Conservation (phyloP, 192 early-diverging fungal species). For the Rhizoclosmatium globosum region DNA sequence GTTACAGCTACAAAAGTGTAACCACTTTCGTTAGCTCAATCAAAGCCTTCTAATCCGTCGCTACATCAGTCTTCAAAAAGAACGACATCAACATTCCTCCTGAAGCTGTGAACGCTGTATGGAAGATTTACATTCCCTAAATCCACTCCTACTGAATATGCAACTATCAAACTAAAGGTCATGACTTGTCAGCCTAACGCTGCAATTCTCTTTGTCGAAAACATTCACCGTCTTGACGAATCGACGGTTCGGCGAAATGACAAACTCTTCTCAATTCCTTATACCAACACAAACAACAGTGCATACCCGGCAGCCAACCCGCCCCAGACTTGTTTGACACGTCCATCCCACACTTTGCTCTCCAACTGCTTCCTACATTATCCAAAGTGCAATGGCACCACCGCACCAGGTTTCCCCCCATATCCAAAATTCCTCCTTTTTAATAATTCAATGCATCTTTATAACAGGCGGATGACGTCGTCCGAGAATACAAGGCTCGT, state of each 20-base stretch:
- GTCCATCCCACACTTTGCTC: constrained; percentile 53
- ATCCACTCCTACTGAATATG: not conserved
- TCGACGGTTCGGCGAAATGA: constrained; percentile 24
- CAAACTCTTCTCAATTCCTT: not conserved
- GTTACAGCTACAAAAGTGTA: constrained; percentile 58
- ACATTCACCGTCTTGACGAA: constrained; percentile 56
- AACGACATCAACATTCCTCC: constrained; percentile 52
- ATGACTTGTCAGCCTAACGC: constrained; percentile 53
- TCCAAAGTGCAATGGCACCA: constrained; percentile 37
- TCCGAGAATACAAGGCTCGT: constrained; percentile 27
- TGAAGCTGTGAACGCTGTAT: constrained; percentile 48
- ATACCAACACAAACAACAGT: not conserved
- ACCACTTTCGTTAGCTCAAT: not conserved
- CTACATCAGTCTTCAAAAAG: constrained; percentile 43
- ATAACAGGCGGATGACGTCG: constrained; percentile 16
- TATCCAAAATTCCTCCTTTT: not conserved
- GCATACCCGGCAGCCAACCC: not conserved
- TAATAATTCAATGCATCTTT: not conserved
- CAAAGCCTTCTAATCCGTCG: not conserved
- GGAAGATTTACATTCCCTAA: constrained; percentile 4
- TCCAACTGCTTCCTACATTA: constrained; percentile 54
- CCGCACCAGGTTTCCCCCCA: constrained; percentile 41
- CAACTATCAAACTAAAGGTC: constrained; percentile 20
- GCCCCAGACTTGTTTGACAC: constrained; percentile 14
- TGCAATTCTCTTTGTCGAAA: constrained; percentile 49